Conservation (phyloP, 768 basidiomycete genomes). For the Mycena metata region DNA sequence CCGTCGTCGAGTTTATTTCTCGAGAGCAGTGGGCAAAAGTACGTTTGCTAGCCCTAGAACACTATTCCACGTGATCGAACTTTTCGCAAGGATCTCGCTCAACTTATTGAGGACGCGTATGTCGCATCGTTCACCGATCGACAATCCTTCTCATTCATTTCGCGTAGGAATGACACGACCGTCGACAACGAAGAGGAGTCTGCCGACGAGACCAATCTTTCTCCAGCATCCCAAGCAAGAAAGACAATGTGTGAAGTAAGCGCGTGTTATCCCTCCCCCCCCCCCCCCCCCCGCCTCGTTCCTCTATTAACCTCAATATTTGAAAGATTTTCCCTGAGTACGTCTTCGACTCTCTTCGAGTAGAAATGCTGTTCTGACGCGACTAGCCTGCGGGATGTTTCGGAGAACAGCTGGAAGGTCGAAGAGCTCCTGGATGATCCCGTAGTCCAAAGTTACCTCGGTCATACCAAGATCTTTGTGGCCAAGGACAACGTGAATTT, state of each 20-base stretch:
- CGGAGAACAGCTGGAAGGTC: constrained; percentile 9
- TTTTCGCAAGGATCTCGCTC: constrained; percentile 11
- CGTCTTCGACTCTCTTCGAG: background rate
- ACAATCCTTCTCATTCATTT: background rate
- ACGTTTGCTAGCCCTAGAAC: background rate
- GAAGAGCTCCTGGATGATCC: constrained; percentile 21
- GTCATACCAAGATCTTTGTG: background rate
- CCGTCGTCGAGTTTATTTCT: constrained; percentile 30
- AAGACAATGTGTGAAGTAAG: constrained; percentile 26
- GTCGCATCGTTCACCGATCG: background rate
- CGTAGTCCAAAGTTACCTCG: constrained; percentile 11
- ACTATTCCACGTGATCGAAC: background rate
- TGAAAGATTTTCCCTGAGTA: constrained; percentile 32
- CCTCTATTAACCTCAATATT: background rate
- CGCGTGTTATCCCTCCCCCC: background rate
- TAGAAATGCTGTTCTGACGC: background rate
- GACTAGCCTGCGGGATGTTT: constrained; percentile 11
- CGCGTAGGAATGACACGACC: constrained; percentile 17
- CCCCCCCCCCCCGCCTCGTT: background rate
- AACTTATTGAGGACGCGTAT: constrained; percentile 28
- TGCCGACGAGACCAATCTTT: background rate
- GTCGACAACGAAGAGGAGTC: constrained; percentile 29
- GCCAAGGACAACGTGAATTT: constrained; percentile 13
- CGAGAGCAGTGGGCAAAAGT: constrained; percentile 29
- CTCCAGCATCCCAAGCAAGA: constrained; percentile 23